Conservation (phyloP, 352 stramenopile species). For the Aphanomyces euteiches region DNA sequence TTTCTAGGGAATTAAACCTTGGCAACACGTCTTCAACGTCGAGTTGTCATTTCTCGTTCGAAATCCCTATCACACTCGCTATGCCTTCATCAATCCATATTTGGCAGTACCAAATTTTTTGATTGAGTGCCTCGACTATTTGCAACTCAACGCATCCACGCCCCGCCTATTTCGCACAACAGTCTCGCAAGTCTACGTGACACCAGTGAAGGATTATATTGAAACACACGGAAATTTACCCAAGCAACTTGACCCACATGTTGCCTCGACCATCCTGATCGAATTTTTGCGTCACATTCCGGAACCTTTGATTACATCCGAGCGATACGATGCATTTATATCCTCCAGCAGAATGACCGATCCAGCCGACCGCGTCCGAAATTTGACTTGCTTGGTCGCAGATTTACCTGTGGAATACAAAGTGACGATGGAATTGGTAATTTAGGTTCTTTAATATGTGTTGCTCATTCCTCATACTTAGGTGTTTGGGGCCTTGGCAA, state of each 20-base stretch:
- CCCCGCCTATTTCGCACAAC: slow-evolving; percentile 76
- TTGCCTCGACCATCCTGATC: slow-evolving; percentile 61
- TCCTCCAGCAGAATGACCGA: slow-evolving; percentile 62
- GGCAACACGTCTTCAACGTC: slow-evolving; percentile 79
- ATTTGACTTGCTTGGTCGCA: slow-evolving; percentile 76
- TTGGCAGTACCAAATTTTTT: slow-evolving; percentile 75
- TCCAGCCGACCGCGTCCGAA: slow-evolving; percentile 68
- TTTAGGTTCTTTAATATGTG: slow-evolving; percentile 50
- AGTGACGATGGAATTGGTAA: slow-evolving; percentile 66
- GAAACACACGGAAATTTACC: slow-evolving; percentile 62
- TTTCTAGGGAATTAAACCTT: slow-evolving; percentile 67
- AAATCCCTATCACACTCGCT: slow-evolving; percentile 76
- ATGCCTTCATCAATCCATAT: slow-evolving; percentile 68
- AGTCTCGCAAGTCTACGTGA: slow-evolving; percentile 48
- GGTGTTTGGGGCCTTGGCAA: slow-evolving; percentile 22
- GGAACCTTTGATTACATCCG: slow-evolving; percentile 64
- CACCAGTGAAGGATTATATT: slow-evolving; percentile 67
- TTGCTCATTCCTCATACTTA: not conserved
- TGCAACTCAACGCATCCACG: slow-evolving; percentile 55
- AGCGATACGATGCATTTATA: slow-evolving; percentile 81
- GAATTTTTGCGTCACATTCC: slow-evolving; percentile 78
- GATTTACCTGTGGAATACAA: slow-evolving; percentile 64
- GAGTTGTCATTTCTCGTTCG: slow-evolving; percentile 66
- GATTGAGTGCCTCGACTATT: slow-evolving; percentile 66
- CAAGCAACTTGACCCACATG: slow-evolving; percentile 56